Conservation (phyloP, 2,329 filamentous ascomycete species). For the Pseudogymnoascus sp. region DNA sequence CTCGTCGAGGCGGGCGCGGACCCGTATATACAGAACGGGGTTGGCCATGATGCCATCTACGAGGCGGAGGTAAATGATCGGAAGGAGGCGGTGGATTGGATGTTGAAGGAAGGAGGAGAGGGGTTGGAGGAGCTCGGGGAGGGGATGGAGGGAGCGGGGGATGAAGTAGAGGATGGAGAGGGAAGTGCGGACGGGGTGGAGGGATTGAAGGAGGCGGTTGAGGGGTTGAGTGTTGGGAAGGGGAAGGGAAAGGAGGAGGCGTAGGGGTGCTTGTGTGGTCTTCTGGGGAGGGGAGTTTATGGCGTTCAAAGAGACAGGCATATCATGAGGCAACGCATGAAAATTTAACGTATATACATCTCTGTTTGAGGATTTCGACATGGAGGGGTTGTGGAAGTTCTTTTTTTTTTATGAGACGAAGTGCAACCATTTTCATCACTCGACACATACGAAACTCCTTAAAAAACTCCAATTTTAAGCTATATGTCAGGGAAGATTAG, state of each 20-base stretch:
- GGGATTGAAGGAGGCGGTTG: not conserved
- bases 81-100: slow-evolving; percentile 51
- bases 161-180: slow-evolving; percentile 17
- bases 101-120: slow-evolving; percentile 33
- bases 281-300: not conserved
- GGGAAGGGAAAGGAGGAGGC: not conserved
- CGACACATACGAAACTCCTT: not conserved
- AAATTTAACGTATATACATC: not conserved
- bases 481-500: slow-evolving; percentile 9
- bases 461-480: slow-evolving; percentile 1
- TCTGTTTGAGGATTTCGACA: not conserved
- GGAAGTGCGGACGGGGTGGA: slow-evolving; percentile 6
- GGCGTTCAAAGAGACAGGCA: not conserved
- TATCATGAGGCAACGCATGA: not conserved
- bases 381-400: not conserved
- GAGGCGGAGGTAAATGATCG: slow-evolving; percentile 64
- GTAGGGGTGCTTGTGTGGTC: not conserved
- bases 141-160: slow-evolving; percentile 14
- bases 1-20: slow-evolving; percentile 71
- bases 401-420: not conserved
- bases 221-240: not conserved
- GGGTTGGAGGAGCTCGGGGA: slow-evolving; percentile 30
- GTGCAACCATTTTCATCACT: not conserved
- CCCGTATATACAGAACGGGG: slow-evolving; percentile 68
- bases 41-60: slow-evolving; percentile 72